Conservation (phyloP, 202 grass and related monocot species). For the Carex arenaria region DNA sequence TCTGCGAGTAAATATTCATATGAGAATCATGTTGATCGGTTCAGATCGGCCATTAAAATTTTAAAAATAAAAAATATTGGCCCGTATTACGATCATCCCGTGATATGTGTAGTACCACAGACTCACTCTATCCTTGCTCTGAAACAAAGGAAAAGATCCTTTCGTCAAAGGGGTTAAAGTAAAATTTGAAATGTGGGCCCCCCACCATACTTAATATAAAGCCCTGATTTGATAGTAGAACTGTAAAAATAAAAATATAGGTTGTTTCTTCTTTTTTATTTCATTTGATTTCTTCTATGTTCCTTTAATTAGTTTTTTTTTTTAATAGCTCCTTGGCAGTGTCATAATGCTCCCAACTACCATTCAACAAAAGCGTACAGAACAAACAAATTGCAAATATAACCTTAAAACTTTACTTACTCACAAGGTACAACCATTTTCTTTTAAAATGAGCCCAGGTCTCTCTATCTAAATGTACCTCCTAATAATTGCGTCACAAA, state of each 20-base stretch:
- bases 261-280: not conserved
- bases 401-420: not conserved
- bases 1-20: no score
- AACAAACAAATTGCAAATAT: slow-evolving; percentile 12
- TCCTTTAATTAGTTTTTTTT: not conserved
- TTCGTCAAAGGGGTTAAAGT: not conserved
- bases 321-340: not conserved
- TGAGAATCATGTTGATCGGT: no score
- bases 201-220: not conserved
- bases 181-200: not conserved
- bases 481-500: not conserved
- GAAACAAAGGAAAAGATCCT: not conserved
- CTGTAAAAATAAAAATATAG: not conserved
- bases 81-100: no score
- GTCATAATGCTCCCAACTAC: slow-evolving; percentile 21
- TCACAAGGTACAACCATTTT: not conserved
- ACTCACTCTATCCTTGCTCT: no score
- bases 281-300: not conserved
- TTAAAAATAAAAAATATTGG: no score
- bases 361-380: not conserved
- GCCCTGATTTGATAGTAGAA: not conserved
- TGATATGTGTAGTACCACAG: no score
- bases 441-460: not conserved
- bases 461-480: not conserved
- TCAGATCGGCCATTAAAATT: no score